A percentile compares a stretch with the other conserved stretches of the same genome.
Conservation (phyloP, 495 filamentous ascomycete genomes). For the Hypoxylon fuscum region DNA sequence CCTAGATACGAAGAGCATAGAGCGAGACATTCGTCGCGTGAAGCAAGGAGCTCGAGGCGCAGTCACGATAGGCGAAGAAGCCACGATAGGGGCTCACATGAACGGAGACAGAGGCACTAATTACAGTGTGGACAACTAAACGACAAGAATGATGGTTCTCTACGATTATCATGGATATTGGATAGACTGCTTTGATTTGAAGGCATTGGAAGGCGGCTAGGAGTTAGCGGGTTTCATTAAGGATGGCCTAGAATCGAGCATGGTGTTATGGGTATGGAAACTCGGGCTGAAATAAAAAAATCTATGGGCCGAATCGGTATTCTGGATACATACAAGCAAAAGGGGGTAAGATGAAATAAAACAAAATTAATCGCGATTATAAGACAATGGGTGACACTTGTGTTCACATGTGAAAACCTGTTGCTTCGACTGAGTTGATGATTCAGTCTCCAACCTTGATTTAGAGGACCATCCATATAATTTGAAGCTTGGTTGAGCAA, state of each 20-base stretch:
- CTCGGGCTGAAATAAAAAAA: too few relatives aligned
- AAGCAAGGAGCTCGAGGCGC: constrained; percentile 1
- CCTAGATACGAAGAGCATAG: constrained; percentile 15
- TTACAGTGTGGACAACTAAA: not conserved
- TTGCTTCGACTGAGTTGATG: too few relatives aligned
- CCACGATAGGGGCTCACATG: not conserved
- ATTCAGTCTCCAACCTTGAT: too few relatives aligned
- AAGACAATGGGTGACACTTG: too few relatives aligned
- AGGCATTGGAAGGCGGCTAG: not conserved
- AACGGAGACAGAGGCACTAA: constrained; percentile 1
- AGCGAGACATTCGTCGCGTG: not conserved
- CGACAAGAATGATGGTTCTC: not conserved
- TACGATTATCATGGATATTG: too few relatives aligned
- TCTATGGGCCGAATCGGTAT: too few relatives aligned
- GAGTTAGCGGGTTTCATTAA: not conserved
- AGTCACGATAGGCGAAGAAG: constrained; percentile 12
- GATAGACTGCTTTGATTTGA: constrained; percentile 3
- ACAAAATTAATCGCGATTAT: too few relatives aligned
- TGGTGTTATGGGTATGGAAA: constrained; percentile 16
- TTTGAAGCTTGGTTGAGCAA: too few relatives aligned
- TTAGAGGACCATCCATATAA: too few relatives aligned
- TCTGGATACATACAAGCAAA: too few relatives aligned
- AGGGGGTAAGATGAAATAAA: too few relatives aligned
- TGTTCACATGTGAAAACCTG: too few relatives aligned
- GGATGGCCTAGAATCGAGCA: constrained; percentile 2